Conservation (phyloP, 2,329 filamentous ascomycete species). For the Xylariaceae sp. region DNA sequence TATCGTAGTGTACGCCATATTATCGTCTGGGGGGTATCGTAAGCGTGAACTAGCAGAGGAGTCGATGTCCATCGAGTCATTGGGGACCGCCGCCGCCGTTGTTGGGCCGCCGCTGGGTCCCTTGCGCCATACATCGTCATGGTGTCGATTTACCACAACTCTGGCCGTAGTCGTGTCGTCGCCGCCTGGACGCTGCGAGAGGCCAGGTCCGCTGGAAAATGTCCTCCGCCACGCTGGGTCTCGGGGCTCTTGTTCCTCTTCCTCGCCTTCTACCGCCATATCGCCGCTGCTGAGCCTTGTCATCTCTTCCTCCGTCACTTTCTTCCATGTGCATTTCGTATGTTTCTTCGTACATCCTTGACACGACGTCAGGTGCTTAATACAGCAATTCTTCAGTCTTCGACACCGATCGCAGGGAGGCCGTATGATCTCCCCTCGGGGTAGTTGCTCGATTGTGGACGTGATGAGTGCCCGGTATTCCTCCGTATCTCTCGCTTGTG, state of each 20-base stretch:
- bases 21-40: conserved; percentile 18
- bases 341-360: conserved; percentile 87
- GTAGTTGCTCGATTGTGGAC: conserved; percentile 69
- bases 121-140: conserved; percentile 32
- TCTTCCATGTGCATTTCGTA: conserved; percentile 81
- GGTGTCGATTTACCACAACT: conserved; percentile 27
- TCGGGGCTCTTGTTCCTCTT: conserved; percentile 28
- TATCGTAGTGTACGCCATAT: conserved; percentile 12
- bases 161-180: no score
- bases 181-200: conserved; percentile 22
- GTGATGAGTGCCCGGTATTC: conserved; percentile 58
- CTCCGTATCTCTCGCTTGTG: conserved; percentile 28
- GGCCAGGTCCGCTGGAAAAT: conserved; percentile 20
- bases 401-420: conserved; percentile 83
- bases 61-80: conserved; percentile 31
- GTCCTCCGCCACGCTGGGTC: conserved; percentile 17
- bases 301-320: conserved; percentile 69
- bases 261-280: conserved; percentile 24
- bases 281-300: conserved; percentile 34
- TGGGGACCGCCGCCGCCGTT: conserved; percentile 14
- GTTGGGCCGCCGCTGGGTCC: no score
- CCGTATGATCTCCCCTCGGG: conserved; percentile 69
- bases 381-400: conserved; percentile 72
- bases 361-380: conserved; percentile 83
- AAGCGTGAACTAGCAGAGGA: conserved; percentile 24